Evolutionary conservation across 345 rosid species (phyloP).

Genomic region (Brassica carinata): DNA sequence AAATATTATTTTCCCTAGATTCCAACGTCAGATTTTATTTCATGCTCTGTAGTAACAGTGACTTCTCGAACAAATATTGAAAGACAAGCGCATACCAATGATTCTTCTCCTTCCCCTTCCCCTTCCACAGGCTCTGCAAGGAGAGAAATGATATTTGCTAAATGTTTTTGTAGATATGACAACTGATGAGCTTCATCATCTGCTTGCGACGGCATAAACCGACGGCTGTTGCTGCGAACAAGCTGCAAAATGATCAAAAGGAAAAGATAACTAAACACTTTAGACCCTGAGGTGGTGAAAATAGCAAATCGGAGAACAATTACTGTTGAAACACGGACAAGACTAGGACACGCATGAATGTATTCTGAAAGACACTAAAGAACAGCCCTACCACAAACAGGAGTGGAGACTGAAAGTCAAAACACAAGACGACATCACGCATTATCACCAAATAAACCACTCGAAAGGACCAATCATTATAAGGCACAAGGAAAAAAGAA

Average conservation of each 20-base stretch:
- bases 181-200: conserved; percentile 99
- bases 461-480: background rate
- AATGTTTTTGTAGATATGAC: conserved; percentile 92
- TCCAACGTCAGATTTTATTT: background rate
- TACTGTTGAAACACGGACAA: conserved; percentile 15
- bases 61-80: too few relatives aligned
- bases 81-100: conserved; percentile 60
- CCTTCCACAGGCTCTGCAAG: conserved; percentile 91
- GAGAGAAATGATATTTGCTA: conserved; percentile 83
- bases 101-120: conserved; percentile 64
- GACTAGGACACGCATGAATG: background rate
- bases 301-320: background rate
- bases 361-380: background rate
- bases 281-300: background rate
- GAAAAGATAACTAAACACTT: background rate
- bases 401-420: background rate
- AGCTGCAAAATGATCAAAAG: conserved; percentile 57
- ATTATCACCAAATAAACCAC: background rate
- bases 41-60: too few relatives aligned
- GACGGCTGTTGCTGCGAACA: conserved; percentile 96
- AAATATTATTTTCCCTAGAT: background rate
- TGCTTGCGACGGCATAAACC: conserved; percentile 91
- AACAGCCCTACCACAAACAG: conserved; percentile 9
- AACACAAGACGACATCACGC: background rate
- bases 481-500: background rate